Conservation (phyloP, 1,139 yeast genomes). For the Pichia sp. region DNA sequence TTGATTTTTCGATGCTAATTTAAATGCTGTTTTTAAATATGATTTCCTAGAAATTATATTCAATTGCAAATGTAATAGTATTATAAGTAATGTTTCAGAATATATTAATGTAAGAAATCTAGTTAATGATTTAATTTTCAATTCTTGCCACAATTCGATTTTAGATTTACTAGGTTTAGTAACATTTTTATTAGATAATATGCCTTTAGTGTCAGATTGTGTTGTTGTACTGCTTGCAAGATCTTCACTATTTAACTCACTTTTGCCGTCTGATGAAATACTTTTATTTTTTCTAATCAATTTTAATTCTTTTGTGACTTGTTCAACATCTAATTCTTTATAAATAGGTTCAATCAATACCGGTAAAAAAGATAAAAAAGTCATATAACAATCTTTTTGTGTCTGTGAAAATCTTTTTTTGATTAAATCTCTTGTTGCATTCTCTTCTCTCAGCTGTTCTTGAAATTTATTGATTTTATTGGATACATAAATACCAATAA, state of each 20-base stretch:
- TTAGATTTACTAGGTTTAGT: constrained; percentile 41
- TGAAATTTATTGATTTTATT: constrained; percentile 61
- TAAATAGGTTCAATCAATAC: constrained; percentile 63
- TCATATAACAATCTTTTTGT: constrained; percentile 83
- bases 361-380: constrained; percentile 78
- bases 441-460: constrained; percentile 64
- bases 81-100: constrained; percentile 59
- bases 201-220: neutral
- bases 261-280: constrained; percentile 4
- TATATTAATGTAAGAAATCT: constrained; percentile 70
- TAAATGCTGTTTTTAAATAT: constrained; percentile 72
- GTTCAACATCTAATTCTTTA: constrained; percentile 63
- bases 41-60: constrained; percentile 84
- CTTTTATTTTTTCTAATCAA: constrained; percentile 12
- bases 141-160: constrained; percentile 77
- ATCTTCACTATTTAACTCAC: constrained; percentile 27
- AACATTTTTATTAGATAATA: too few species aligned
- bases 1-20: constrained; percentile 44
- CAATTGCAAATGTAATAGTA: constrained; percentile 78
- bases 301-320: constrained; percentile 61
- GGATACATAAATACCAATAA: constrained; percentile 53
- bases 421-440: constrained; percentile 74
- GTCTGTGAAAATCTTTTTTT: constrained; percentile 78
- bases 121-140: constrained; percentile 70
- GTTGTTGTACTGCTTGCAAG: constrained; percentile 20